Evolutionary conservation across 148 eudicot genomes (phyloP), one percentile per base, ranked within the genome.

Genomic region (Silene latifolia): DNA sequence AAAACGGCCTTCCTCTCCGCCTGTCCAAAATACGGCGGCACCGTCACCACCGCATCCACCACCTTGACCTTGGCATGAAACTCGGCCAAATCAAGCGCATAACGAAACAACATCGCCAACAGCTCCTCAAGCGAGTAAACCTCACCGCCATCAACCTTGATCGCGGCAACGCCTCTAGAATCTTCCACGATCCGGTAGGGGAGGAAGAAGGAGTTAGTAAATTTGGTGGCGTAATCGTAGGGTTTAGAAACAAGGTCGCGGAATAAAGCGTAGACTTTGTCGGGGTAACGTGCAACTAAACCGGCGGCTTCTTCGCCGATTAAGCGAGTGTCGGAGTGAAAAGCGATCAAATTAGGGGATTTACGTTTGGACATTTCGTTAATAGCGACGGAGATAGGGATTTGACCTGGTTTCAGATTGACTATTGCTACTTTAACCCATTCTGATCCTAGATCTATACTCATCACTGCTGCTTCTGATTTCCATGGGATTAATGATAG

Each of bases 321-420:
- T 53, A 96, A 57, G 0, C 99, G 91, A 58, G 79, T 73, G 1
- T 86, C 88, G 54, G 84, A 75, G 17, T 89, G 94, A 54, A 90
- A 96, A 0, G 94, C 90, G 71, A 96, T 82, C 15, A 96, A 80
- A 3, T 84, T 78, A 0, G 99, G 98, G 0, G 99, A 82, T 71
- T 96, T 96, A 0, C 99, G 92, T 72, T 96, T 96, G 20, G 98
- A 96, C 98, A 96, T 92, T 76, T 96, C 98, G 76, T 96, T 96
- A 32, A 96, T 92, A 12, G 98, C 98, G 80, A 96, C 73, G 2
- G 99, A 90, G 54, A 96, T 96, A 39, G 98, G 99, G 3, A 81
- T 72, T 32, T 90, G 98, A 0, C 97, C 97, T 1, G 97, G 97
- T 71, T 96, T 96, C 0, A 96, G 84, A 72, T 96, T 96, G 19